Evolutionary conservation across 2,329 filamentous ascomycete species (phyloP).

Genomic region (Xylariaceae sp.): DNA sequence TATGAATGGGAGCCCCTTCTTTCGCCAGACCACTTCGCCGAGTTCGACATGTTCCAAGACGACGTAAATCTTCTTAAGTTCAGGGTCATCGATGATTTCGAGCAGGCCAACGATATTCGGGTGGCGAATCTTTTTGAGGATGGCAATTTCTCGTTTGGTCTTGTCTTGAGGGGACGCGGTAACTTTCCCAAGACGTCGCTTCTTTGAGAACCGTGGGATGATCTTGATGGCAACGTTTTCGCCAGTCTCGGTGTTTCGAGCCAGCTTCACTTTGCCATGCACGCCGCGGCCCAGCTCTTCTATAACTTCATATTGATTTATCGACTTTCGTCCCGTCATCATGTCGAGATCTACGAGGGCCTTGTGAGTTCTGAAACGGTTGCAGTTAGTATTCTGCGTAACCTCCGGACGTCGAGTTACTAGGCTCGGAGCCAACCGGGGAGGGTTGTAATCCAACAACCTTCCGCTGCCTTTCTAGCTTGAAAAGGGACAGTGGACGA

Average conservation of each 20-base stretch:
- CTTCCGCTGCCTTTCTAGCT: not conserved
- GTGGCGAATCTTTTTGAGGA: slow-evolving; percentile 96
- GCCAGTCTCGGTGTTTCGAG: slow-evolving; percentile 76
- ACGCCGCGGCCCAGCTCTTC: slow-evolving; percentile 95
- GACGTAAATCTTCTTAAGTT: slow-evolving; percentile 97
- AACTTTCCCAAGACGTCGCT: slow-evolving; percentile 86
- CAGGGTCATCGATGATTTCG: slow-evolving; percentile 97
- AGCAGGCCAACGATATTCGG: slow-evolving; percentile 95
- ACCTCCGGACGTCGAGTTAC: not conserved
- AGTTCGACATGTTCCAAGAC: slow-evolving; percentile 94
- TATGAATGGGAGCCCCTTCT: slow-evolving; percentile 83
- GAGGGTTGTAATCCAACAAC: not conserved
- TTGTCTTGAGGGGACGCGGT: slow-evolving; percentile 74
- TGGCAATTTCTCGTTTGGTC: slow-evolving; percentile 95
- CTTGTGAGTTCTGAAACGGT: slow-evolving; percentile 74
- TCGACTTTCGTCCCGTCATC: slow-evolving; percentile 89
- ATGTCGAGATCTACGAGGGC: slow-evolving; percentile 89
- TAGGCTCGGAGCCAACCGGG: too few species aligned
- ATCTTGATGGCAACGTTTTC: slow-evolving; percentile 97
- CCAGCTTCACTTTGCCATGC: slow-evolving; percentile 97
- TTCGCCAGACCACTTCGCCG: slow-evolving; percentile 93
- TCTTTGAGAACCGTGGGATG: slow-evolving; percentile 93
- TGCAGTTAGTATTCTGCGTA: slow-evolving; percentile 17
- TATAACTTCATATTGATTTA: slow-evolving; percentile 98
- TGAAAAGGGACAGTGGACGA: slow-evolving; percentile 34